Evolutionary conservation across 2,329 filamentous ascomycete genomes (phyloP), one percentile per base, ranked within the genome.

Genomic region (Purpureocillium takamizusanense): DNA sequence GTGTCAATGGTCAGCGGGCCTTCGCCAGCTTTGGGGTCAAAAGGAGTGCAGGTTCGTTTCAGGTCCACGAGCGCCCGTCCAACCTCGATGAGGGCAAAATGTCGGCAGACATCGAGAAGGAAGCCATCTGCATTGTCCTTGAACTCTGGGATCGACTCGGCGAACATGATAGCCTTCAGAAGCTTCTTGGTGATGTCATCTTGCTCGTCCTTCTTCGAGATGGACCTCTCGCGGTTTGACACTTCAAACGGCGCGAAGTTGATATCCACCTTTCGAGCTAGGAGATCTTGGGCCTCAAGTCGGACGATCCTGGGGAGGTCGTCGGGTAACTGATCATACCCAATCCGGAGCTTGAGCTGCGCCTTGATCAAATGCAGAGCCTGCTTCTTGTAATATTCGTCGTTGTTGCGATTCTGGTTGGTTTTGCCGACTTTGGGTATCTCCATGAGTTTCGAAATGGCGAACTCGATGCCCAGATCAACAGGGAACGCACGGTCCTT

Each of bases 341-440:
- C 92, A 41, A 98, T 83, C 39, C 90, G 78, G 25, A 98, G 69
- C 65, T 97, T 98, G 37, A 95, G 69, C 51, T 97, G 89, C 1
- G 88, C 76, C 48, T 83, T 87, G 52, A 98, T 80, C 51, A 97
- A 73, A 43, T 88, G 81, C 48, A 95, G 79, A 0, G 94, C 86
- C 61, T 98, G 88, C 54, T 85, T 84, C 65, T 97, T 97, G 68
- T 98, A 95, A 57, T 86, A 92, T 0, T 69, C 67, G 52, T 97
- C 90, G 21, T 67, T 65, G 28, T 84, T 78, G 48, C 83, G 83
- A 41, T 64, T 63, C 42, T 71, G 62, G 29, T 56, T 62, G 13
- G 59, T 64, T 48, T 73, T 76, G 15, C 62, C 60, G 4, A 63
- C 59, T 71, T 84, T 90, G 0, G 86, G 81, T 1, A 77, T 62